Conservation (phyloP, 805 yeast genomes). For the Zygosaccharomyces bisporus region DNA sequence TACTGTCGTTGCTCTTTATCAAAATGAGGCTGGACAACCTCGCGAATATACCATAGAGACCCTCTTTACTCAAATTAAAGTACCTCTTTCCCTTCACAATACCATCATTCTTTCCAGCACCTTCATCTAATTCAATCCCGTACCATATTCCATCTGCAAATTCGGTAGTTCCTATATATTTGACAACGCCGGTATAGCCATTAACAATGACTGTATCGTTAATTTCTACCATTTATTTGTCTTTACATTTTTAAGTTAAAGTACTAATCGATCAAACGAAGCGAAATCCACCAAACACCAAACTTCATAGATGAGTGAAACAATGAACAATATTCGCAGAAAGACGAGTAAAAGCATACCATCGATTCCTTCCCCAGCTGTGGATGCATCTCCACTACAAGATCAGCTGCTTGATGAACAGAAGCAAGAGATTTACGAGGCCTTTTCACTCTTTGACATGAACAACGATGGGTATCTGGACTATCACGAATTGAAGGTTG, state of each 20-base stretch:
- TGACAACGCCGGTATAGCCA: conserved; percentile 44
- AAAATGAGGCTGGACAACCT: conserved; percentile 6
- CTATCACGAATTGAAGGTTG: conserved; percentile 90
- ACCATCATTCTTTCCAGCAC: conserved; percentile 82
- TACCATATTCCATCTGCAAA: conserved; percentile 72
- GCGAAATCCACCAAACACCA: conserved; percentile 3
- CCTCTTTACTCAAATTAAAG: conserved; percentile 45
- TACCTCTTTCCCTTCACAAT: conserved; percentile 54
- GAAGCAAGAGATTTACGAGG: conserved; percentile 87
- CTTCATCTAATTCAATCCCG: conserved; percentile 74
- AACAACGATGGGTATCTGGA: conserved; percentile 86
- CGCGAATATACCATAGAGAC: conserved; percentile 12
- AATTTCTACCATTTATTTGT: conserved; percentile 11
- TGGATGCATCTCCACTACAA: conserved; percentile 21
- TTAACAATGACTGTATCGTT: conserved; percentile 38
- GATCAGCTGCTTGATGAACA: conserved; percentile 78
- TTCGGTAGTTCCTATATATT: conserved; percentile 50
- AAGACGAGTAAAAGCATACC: conserved; percentile 14
- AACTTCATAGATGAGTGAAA: neutral
- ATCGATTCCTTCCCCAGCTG: conserved; percentile 16
- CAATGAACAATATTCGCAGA: conserved; percentile 15
- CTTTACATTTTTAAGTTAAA: neutral
- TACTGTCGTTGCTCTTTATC: neutral
- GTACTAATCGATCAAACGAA: neutral
- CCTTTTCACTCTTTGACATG: conserved; percentile 88